A percentile compares a stretch with the other conserved stretches of the same genome.
phyloP scores from a whole-genome alignment of 345 rosid genomes.

The Cardiospermum halicacabum region DNA sequence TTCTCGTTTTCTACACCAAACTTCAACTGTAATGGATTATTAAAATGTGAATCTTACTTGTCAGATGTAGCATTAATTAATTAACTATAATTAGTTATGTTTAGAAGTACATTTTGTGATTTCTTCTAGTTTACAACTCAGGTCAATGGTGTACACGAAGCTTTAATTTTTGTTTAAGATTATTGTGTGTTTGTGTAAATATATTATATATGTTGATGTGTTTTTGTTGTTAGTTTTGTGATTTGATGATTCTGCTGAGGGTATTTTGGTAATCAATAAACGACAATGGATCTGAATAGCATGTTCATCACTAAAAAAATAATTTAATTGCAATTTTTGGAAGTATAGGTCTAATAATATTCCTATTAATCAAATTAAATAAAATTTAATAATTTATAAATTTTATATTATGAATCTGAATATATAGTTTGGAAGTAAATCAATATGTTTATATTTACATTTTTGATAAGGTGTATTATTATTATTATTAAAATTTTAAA shows the following conservation, averaged over 20 bases:
- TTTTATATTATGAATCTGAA: too few relatives aligned
- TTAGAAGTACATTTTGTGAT: background rate
- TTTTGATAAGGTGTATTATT: background rate
- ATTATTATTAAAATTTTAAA: too few relatives aligned
- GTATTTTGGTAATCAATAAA: background rate
- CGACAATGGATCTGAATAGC: background rate
- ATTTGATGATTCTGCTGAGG: background rate
- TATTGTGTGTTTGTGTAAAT: too few relatives aligned
- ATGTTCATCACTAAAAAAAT: background rate
- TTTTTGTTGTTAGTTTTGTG: background rate
- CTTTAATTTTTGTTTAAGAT: background rate
- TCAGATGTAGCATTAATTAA: background rate
- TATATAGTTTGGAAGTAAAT: too few relatives aligned
- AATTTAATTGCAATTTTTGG: background rate
- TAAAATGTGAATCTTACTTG: background rate
- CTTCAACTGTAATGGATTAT: background rate
- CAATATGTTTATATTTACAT: background rate
- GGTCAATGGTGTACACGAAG: background rate
- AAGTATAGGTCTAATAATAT: background rate
- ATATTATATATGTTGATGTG: too few relatives aligned
- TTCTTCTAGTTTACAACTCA: background rate
- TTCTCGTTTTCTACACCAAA: background rate
- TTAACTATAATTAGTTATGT: background rate
- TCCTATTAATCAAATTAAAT: background rate
- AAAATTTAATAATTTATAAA: too few relatives aligned